Conservation (phyloP, 441 rosid genomes). For the Populus hybrid region DNA sequence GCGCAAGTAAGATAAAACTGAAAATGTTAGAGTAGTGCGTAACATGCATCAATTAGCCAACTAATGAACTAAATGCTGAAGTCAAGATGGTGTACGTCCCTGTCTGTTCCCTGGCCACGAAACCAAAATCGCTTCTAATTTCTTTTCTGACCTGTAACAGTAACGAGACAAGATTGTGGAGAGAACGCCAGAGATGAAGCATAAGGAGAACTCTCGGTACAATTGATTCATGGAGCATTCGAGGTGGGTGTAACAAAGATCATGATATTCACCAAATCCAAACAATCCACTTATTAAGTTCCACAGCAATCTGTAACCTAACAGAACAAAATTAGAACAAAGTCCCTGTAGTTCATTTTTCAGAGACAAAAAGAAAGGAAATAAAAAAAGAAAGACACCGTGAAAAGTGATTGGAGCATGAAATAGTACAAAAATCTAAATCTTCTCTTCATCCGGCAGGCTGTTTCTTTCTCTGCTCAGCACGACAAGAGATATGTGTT, state of each 20-base stretch:
- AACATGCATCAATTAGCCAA: background rate
- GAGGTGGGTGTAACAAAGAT: background rate
- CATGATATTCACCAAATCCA: background rate
- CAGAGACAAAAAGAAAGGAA: background rate
- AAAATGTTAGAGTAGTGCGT: background rate
- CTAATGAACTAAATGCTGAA: background rate
- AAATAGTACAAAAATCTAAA: background rate
- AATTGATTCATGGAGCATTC: constrained; percentile 11
- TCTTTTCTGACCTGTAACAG: background rate
- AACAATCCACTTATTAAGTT: background rate
- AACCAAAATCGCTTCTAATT: background rate
- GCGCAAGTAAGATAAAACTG: background rate
- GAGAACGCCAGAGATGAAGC: background rate
- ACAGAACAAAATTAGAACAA: constrained; percentile 11
- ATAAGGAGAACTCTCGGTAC: background rate
- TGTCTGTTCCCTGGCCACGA: background rate
- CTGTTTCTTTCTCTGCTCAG: constrained; percentile 74
- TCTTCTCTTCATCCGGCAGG: constrained; percentile 31
- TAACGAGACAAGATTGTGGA: background rate
- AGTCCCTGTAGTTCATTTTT: background rate
- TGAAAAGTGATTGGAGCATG: background rate
- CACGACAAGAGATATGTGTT: constrained; percentile 34
- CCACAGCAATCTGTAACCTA: constrained; percentile 2
- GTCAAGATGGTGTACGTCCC: background rate
- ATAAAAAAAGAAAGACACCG: background rate